Percentiles rank a stretch among this genome's conserved stretches.
Conservation (phyloP, 169 alveolate genomes). For the Plasmodium ovale region DNA sequence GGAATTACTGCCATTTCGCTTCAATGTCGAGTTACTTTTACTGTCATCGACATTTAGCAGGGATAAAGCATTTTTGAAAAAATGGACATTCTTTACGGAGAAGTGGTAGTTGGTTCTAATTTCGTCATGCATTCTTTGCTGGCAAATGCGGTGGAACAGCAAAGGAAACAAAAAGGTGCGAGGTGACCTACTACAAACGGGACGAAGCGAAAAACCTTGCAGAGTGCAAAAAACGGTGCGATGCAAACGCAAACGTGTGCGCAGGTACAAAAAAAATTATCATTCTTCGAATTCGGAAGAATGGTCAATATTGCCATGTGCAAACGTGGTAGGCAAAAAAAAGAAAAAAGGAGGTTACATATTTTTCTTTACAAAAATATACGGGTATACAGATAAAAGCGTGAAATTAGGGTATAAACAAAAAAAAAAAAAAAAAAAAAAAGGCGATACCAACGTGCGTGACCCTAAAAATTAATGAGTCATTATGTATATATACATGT, state of each 20-base stretch:
- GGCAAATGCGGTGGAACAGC: not conserved
- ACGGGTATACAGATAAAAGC: too few relatives aligned
- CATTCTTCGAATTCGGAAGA: too few relatives aligned
- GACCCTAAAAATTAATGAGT: too few relatives aligned
- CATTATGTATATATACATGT: not conserved
- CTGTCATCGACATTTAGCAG: conserved; percentile 58
- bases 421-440: too few relatives aligned
- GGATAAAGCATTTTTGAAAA: conserved; percentile 68
- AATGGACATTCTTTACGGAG: conserved; percentile 58
- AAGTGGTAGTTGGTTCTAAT: conserved; percentile 29
- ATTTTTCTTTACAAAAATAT: too few relatives aligned
- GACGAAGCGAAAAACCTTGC: not conserved
- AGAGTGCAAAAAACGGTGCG: not conserved
- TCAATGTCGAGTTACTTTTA: conserved; percentile 4
- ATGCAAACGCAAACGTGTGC: too few relatives aligned
- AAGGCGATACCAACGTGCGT: too few relatives aligned
- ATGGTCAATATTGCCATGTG: too few relatives aligned
- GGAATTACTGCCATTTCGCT: not conserved
- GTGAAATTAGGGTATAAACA: too few relatives aligned
- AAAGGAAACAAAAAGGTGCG: not conserved
- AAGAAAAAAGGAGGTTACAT: too few relatives aligned
- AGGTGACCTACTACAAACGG: not conserved
- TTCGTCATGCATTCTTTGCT: conserved; percentile 23
- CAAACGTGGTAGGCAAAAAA: too few relatives aligned
- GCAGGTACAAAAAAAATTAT: too few relatives aligned